Conservation (phyloP, 75 land plant genomes). For the Pinus tabuliformis region DNA sequence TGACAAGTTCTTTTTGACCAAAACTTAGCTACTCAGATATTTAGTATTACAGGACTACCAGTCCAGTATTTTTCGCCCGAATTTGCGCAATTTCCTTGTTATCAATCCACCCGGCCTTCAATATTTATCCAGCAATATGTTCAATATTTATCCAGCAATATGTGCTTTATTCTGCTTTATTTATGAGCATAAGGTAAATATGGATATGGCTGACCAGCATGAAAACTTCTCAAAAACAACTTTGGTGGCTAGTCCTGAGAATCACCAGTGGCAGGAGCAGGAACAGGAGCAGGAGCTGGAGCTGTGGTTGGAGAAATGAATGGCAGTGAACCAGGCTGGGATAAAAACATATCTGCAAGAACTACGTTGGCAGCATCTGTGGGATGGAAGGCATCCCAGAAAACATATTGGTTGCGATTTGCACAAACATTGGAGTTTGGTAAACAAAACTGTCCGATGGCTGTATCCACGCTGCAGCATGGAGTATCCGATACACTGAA, state of each 20-base stretch:
- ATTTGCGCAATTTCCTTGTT: too few species aligned
- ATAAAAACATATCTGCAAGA: constrained; percentile 53
- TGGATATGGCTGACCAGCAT: too few species aligned
- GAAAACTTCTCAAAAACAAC: too few species aligned
- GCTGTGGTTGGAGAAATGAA: constrained; percentile 14
- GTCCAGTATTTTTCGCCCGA: too few species aligned
- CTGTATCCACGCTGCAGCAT: constrained; percentile 68
- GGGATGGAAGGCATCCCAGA: constrained; percentile 98
- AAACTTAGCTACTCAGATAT: too few species aligned
- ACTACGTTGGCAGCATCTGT: constrained; percentile 72
- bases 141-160: too few species aligned
- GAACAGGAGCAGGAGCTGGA: constrained; percentile 19
- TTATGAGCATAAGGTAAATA: too few species aligned
- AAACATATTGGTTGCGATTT: constrained; percentile 68
- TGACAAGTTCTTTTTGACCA: too few species aligned
- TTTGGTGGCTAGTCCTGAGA: neutral
- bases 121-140: too few species aligned
- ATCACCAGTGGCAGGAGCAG: neutral
- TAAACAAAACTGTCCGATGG: constrained; percentile 69
- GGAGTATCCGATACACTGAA: constrained; percentile 64
- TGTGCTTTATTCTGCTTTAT: too few species aligned
- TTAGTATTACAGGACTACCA: too few species aligned
- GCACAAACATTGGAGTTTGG: constrained; percentile 55
- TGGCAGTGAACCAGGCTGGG: constrained; percentile 26
- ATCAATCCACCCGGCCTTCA: too few species aligned